These are phyloP conservation scores for Edaphochlamys debaryana DNA, from an alignment of 139 green algal genomes.

Conservation along the genomic window DNA sequence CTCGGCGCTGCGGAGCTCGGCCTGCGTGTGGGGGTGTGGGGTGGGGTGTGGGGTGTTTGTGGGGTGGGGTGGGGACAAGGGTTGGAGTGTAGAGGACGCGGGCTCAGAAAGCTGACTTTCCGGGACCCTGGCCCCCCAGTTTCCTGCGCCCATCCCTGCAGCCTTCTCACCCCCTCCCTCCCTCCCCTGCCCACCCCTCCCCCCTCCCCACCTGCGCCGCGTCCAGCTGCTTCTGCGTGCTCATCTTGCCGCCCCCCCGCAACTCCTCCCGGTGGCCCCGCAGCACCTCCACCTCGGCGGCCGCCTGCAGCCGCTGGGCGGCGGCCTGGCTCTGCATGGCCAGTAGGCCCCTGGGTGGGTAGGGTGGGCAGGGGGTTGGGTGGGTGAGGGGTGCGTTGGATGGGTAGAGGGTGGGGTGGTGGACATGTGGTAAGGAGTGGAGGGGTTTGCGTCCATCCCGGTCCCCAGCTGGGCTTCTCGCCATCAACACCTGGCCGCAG, in stretches of 20 bases:
- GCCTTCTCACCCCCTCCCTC: not conserved
- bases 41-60: not conserved
- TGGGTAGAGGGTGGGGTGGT: too few species aligned
- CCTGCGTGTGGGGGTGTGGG: not conserved
- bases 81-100: not conserved
- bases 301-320: slow-evolving; percentile 13
- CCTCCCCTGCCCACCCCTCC: not conserved
- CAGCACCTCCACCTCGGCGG: not conserved
- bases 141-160: too few species aligned
- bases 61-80: not conserved
- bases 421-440: too few species aligned
- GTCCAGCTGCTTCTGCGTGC: slow-evolving; percentile 34
- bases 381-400: too few species aligned
- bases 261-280: slow-evolving; percentile 21
- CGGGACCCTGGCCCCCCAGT: not conserved
- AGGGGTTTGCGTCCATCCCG: too few species aligned
- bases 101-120: not conserved
- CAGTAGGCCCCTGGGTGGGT: too few species aligned
- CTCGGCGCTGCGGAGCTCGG: slow-evolving; percentile 1
- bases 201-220: slow-evolving; percentile 13
- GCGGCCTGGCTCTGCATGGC: not conserved
- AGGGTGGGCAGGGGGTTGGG: too few species aligned
- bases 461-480: too few species aligned
- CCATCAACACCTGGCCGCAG: too few species aligned
- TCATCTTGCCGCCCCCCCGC: slow-evolving; percentile 30